Base-by-base conservation (phyloP, 2,329 filamentous ascomycete genomes). In the Diaporthe citri region DNA sequence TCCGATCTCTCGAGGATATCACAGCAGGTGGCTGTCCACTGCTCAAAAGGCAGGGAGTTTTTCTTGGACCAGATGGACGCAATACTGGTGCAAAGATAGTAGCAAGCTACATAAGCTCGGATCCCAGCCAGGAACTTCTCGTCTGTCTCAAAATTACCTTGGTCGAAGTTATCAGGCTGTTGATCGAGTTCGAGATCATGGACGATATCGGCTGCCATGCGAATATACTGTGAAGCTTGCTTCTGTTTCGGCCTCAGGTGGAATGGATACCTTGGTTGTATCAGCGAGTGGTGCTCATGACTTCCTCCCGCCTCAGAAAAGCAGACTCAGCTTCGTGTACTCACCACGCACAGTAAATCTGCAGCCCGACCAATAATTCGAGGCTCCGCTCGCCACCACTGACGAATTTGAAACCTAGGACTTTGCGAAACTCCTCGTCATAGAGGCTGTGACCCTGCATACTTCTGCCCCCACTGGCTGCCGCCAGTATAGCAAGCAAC, bases 341-440 rank as follows among this genome's bases (percentile, higher is more conserved):
- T 77, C 81, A 91, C 90, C 90, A 92, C 25, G 86, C 84, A 67
- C 88, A 86, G 76, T 92, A 92, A 8, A 91, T 85, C 36, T 91
- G 81, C 28, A 92, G 80, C 4, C 90, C 90, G 76, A 90, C 88
- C 1, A 92, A 79, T 22, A 92, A 77, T 77, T 92, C 89, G 31
- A 92, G 75, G 17, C 85, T 90, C 73, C 88, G 86, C 82, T 92
- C 90, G 0, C 90, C 89, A 4, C 87, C 86, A 0, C 90, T 85
- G 0, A 92, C 88, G 55, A 90, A 88, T 79, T 89, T 91, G 59
- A 89, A 82, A 1, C 86, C 88, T n/a, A 91, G 78, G 0, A 90
- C 84, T 78, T 90, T 90, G 41, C 89, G 84, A 69, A 91, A 89
- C 80, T 91, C 90, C 66, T 88, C 86, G 39, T 91, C 90, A 59